Evolutionary conservation across 768 basidiomycete genomes (phyloP).

Genomic region (Amanita jacksonii): DNA sequence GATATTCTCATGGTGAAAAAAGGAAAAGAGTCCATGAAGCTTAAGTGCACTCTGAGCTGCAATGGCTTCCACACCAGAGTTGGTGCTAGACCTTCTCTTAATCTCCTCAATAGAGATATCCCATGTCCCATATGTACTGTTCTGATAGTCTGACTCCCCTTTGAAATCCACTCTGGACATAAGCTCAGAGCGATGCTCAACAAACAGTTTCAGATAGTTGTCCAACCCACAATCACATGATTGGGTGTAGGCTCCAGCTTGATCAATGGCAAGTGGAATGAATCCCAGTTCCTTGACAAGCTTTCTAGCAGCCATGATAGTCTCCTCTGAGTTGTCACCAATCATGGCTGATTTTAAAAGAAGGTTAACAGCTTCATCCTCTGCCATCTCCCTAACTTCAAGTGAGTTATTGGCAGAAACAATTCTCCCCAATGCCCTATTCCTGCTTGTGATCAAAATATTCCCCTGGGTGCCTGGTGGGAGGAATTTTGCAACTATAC

Average conservation of each 20-base stretch:
- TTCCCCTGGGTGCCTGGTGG: slow-evolving; percentile 12
- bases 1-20: background rate
- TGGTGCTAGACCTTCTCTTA: background rate
- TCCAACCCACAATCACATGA: background rate
- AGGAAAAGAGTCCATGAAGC: background rate
- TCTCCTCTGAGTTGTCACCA: background rate
- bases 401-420: background rate
- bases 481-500: slow-evolving; percentile 7
- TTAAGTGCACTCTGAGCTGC: slow-evolving; percentile 1
- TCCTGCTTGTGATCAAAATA: slow-evolving; percentile 14
- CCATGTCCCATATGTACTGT: slow-evolving; percentile 5
- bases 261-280: slow-evolving; percentile 12
- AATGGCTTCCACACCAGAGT: background rate
- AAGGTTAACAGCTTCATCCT: slow-evolving; percentile 12
- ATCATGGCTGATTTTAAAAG: slow-evolving; percentile 11
- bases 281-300: background rate
- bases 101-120: slow-evolving; percentile 2
- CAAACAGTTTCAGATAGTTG: background rate
- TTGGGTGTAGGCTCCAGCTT: slow-evolving; percentile 5
- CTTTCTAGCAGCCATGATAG: background rate
- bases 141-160: background rate
- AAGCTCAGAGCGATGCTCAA: background rate
- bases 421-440: slow-evolving; percentile 7
- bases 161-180: background rate
- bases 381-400: slow-evolving; percentile 10